A percentile compares a stretch with the other conserved stretches of the same genome.
Conservation (phyloP, 2,329 filamentous ascomycete species). For the Dactylellina sp. region DNA sequence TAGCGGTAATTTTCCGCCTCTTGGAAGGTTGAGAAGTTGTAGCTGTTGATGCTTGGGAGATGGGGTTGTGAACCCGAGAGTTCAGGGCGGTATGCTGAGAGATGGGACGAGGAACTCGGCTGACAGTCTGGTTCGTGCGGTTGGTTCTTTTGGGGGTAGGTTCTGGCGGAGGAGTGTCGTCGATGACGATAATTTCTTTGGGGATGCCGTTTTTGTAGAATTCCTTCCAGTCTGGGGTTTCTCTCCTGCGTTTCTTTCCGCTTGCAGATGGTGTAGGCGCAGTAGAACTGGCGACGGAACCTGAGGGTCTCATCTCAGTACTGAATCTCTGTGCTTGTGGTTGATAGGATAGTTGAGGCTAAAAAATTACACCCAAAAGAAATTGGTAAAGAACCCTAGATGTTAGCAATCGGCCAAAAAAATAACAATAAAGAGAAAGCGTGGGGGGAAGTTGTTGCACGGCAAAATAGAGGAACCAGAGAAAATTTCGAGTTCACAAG, state of each 20-base stretch:
- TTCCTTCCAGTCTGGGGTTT: conserved; percentile 79
- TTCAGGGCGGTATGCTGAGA: conserved; percentile 62
- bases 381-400: no score
- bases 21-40: conserved; percentile 61
- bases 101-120: conserved; percentile 58
- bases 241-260: conserved; percentile 67
- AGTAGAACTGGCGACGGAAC: conserved; percentile 43
- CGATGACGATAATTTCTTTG: conserved; percentile 86
- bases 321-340: conserved; percentile 37
- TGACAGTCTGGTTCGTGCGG: conserved; percentile 50
- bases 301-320: conserved; percentile 65
- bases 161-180: conserved; percentile 73
- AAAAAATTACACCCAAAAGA: no score
- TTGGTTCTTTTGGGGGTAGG: conserved; percentile 60
- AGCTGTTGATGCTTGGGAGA: conserved; percentile 61
- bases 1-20: conserved; percentile 58
- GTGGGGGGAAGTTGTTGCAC: neutral
- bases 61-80: conserved; percentile 63
- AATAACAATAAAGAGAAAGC: neutral
- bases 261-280: conserved; percentile 48
- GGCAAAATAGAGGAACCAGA: no score
- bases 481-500: no score
- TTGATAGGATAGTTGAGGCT: conserved; percentile 48
- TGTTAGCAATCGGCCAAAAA: conserved; percentile 31
- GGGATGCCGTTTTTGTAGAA: conserved; percentile 87